phyloP scores from a whole-genome alignment of 495 filamentous ascomycete species.

The Penicillium bovifimosum region DNA sequence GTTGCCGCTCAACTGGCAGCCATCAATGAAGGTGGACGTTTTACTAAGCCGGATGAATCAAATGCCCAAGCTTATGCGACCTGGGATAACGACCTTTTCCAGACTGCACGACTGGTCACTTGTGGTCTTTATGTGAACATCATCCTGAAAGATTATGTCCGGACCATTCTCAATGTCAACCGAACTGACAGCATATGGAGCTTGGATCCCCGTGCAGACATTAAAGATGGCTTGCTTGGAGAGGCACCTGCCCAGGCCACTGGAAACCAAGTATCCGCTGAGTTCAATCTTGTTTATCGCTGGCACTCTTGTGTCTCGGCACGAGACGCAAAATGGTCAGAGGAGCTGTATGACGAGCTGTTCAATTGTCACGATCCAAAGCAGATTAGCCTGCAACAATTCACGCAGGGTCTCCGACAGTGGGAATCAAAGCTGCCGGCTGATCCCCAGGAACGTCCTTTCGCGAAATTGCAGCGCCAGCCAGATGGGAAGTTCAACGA shows the following conservation, averaged over 20 bases:
- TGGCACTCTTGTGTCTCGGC: constrained; percentile 76
- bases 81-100: constrained; percentile 73
- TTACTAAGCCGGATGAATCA: constrained; percentile 46
- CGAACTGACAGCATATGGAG: constrained; percentile 67
- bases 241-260: constrained; percentile 34
- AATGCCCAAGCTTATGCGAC: constrained; percentile 51
- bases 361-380: constrained; percentile 49
- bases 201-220: constrained; percentile 64
- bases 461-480: constrained; percentile 57
- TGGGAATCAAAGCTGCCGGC: constrained; percentile 53
- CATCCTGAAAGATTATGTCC: constrained; percentile 71
- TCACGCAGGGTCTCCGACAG: constrained; percentile 53
- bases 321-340: constrained; percentile 70
- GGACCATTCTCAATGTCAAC: constrained; percentile 75
- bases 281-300: constrained; percentile 71
- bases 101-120: constrained; percentile 65
- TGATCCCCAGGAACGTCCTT: constrained; percentile 60
- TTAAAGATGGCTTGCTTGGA: constrained; percentile 34
- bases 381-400: constrained; percentile 49
- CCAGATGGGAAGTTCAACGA: constrained; percentile 58
- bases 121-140: constrained; percentile 77
- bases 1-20: constrained; percentile 53
- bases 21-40: constrained; percentile 57
- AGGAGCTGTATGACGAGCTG: constrained; percentile 57
- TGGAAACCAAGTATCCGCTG: constrained; percentile 72